Evolutionary conservation across 1,139 yeast species (phyloP).

Genomic region (Arxiozyma slooffiae): DNA sequence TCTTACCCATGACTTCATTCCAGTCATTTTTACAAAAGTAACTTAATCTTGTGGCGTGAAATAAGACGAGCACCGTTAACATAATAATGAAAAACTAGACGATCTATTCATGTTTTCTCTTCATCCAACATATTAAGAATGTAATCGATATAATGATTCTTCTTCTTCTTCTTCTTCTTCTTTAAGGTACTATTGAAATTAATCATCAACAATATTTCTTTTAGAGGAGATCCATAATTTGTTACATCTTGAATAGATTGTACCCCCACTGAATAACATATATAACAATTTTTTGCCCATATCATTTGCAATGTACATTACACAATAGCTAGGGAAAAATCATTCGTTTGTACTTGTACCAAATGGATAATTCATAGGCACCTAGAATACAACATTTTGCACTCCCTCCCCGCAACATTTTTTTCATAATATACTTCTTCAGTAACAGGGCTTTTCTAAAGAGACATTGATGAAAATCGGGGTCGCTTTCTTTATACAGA

Average conservation of each 20-base stretch:
- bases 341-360: slow-evolving; percentile 43
- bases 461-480: slow-evolving; percentile 37
- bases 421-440: slow-evolving; percentile 15
- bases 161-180: too few relatives aligned
- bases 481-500: slow-evolving; percentile 47
- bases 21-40: slow-evolving; percentile 22
- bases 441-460: slow-evolving; percentile 39
- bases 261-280: slow-evolving; percentile 60
- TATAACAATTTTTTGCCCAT: slow-evolving; percentile 65
- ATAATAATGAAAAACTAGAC: slow-evolving; percentile 5
- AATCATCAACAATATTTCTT: slow-evolving; percentile 11
- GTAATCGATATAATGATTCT: slow-evolving; percentile 23
- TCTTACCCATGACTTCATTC: slow-evolving; percentile 29
- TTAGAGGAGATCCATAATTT: slow-evolving; percentile 51
- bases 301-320: slow-evolving; percentile 56
- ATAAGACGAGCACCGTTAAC: slow-evolving; percentile 11
- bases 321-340: slow-evolving; percentile 41
- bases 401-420: not conserved
- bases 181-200: slow-evolving; percentile 31
- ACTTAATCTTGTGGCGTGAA: not conserved
- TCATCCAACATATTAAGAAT: slow-evolving; percentile 16
- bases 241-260: slow-evolving; percentile 75
- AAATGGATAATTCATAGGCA: slow-evolving; percentile 48
- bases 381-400: slow-evolving; percentile 38
- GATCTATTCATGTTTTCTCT: slow-evolving; percentile 10